A percentile compares a stretch with the other conserved stretches of the same genome.
phyloP scores from a whole-genome alignment of 768 basidiomycete species.

The Dioszegia aurantiaca region DNA sequence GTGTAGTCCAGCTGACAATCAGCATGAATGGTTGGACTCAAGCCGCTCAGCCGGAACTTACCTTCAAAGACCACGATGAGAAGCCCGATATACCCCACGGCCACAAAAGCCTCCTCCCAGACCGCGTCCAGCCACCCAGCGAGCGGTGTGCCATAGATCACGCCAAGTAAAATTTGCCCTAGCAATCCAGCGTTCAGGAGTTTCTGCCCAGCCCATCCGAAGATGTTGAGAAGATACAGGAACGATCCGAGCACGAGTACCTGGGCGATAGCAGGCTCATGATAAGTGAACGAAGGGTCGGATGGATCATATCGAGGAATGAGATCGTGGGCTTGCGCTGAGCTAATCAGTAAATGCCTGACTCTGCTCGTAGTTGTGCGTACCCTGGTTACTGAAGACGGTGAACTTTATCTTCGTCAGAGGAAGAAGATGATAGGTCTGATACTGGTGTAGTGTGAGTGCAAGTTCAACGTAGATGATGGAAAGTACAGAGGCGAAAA shows the following conservation, averaged over 20 bases:
- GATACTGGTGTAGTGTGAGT: too few relatives aligned
- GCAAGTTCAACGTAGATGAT: too few relatives aligned
- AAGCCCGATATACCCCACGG: conserved; percentile 56
- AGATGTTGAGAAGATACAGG: conserved; percentile 59
- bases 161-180: conserved; percentile 61
- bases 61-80: conserved; percentile 61
- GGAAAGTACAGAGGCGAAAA: too few relatives aligned
- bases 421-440: too few relatives aligned
- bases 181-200: conserved; percentile 57
- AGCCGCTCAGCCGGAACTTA: conserved; percentile 17
- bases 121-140: conserved; percentile 55
- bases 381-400: conserved; percentile 14
- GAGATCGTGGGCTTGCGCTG: conserved; percentile 13
- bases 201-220: conserved; percentile 55
- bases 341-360: not conserved
- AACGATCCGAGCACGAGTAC: conserved; percentile 60
- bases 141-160: conserved; percentile 60
- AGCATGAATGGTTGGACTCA: not conserved
- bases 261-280: conserved; percentile 47
- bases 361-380: not conserved
- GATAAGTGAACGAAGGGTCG: conserved; percentile 43
- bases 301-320: conserved; percentile 7
- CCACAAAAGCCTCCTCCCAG: conserved; percentile 57
- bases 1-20: conserved; percentile 58
- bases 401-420: conserved; percentile 11